These are phyloP conservation scores for Davidsoniella neocaledoniae DNA, from an alignment of 2,329 filamentous ascomycete genomes.

Conservation along the genomic window DNA sequence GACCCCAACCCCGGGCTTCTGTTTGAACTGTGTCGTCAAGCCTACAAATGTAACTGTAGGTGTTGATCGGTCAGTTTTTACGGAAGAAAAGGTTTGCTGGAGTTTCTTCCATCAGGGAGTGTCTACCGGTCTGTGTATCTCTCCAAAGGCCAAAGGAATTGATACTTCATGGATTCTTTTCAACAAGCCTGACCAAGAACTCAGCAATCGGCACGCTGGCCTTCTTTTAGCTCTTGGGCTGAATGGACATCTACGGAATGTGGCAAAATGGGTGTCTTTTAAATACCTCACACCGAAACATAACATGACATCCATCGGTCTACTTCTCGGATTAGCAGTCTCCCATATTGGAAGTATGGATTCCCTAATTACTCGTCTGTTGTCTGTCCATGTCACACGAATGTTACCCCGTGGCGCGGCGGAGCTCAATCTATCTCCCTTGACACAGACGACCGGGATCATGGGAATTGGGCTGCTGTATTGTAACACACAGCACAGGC, in stretches of 20 bases:
- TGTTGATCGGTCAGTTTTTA: slow-evolving; percentile 75
- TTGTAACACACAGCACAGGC: slow-evolving; percentile 84
- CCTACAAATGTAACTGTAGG: slow-evolving; percentile 83
- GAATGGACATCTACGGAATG: slow-evolving; percentile 82
- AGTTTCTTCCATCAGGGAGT: slow-evolving; percentile 96
- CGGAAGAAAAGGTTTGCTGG: slow-evolving; percentile 95
- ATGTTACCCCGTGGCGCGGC: slow-evolving; percentile 87
- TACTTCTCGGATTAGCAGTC: slow-evolving; percentile 80
- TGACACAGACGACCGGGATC: slow-evolving; percentile 88
- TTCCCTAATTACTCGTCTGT: slow-evolving; percentile 73
- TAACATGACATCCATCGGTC: slow-evolving; percentile 93
- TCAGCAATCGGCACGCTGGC: slow-evolving; percentile 91
- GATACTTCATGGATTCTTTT: slow-evolving; percentile 98
- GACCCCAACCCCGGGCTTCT: slow-evolving; percentile 78
- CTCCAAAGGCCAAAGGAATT: slow-evolving; percentile 75
- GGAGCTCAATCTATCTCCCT: slow-evolving; percentile 79
- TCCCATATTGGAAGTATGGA: slow-evolving; percentile 98
- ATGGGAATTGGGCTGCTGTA: slow-evolving; percentile 95
- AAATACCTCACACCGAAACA: slow-evolving; percentile 99
- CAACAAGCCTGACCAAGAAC: slow-evolving; percentile 74
- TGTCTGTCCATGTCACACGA: slow-evolving; percentile 89
- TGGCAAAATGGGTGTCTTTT: slow-evolving; percentile 97
- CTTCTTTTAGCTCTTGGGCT: slow-evolving; percentile 81
- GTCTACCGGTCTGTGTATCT: slow-evolving; percentile 82
- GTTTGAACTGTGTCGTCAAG: slow-evolving; percentile 78